Conservation (phyloP, 257 asterid species). For the Lithospermum erythrorhizon region DNA sequence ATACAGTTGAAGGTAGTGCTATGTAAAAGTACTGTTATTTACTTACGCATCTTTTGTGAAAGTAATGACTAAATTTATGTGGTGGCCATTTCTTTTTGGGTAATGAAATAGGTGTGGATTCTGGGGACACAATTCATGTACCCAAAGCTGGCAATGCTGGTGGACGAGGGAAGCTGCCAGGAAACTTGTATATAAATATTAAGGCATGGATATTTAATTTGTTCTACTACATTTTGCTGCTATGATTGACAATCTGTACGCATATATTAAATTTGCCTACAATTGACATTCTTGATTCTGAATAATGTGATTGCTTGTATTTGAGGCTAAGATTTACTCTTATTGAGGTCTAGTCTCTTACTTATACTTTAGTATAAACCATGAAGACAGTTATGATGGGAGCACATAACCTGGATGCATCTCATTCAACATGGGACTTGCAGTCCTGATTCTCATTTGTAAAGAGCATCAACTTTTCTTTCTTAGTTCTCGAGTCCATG, state of each 20-base stretch:
- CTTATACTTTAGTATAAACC: neutral
- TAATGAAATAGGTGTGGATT: slow-evolving; percentile 60
- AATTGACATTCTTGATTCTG: neutral
- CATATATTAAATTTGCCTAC: neutral
- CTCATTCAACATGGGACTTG: too few species aligned
- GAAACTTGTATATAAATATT: slow-evolving; percentile 56
- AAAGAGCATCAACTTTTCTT: too few species aligned
- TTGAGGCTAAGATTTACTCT: neutral
- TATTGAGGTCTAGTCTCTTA: neutral
- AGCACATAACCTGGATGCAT: neutral
- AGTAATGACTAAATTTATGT: slow-evolving; percentile 4
- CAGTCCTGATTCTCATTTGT: too few species aligned
- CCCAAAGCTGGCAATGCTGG: slow-evolving; percentile 78
- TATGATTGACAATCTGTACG: neutral
- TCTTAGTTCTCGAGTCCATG: too few species aligned
- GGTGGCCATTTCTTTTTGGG: slow-evolving; percentile 6
- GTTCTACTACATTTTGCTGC: neutral
- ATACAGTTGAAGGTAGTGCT: too few species aligned
- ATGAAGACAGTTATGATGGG: neutral
- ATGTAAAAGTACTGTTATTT: too few species aligned
- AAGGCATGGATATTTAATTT: slow-evolving; percentile 34
- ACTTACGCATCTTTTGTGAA: neutral
- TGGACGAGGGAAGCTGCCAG: slow-evolving; percentile 51
- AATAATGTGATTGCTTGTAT: neutral
- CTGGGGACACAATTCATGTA: slow-evolving; percentile 74